phyloP scores from a whole-genome alignment of 148 eudicot species.

The Polygonum maritimum region DNA sequence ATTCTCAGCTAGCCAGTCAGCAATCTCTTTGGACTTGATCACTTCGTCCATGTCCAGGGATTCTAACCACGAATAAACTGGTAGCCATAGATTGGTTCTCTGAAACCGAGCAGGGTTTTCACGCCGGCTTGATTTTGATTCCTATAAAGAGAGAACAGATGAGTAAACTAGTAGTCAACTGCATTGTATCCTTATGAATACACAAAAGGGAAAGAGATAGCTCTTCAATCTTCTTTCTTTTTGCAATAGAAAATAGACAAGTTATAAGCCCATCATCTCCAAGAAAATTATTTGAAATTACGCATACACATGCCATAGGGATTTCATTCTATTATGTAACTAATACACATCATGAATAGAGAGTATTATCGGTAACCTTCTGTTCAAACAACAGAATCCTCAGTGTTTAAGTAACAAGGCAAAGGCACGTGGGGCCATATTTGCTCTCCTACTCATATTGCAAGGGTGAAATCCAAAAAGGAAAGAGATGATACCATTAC shows the following conservation, averaged over 20 bases:
- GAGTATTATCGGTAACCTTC: neutral
- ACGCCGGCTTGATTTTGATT: constrained; percentile 36
- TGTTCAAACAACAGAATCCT: neutral
- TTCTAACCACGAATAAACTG: constrained; percentile 92
- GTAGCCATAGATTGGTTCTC: constrained; percentile 85
- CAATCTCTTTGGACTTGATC: constrained; percentile 66
- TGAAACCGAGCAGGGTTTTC: constrained; percentile 72
- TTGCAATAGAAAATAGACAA: neutral
- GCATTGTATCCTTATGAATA: neutral
- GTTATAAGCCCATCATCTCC: neutral
- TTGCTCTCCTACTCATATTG: neutral
- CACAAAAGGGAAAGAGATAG: neutral
- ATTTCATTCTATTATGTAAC: neutral
- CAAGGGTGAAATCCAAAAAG: neutral
- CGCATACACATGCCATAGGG: neutral
- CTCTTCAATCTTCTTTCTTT: neutral
- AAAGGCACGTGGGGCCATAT: neutral
- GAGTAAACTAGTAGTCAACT: neutral
- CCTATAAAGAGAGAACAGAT: constrained; percentile 8
- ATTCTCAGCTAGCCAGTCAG: constrained; percentile 72
- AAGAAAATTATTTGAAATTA: neutral
- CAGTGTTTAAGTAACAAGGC: neutral
- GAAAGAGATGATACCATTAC: neutral
- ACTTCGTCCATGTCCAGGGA: constrained; percentile 71
- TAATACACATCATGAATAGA: neutral